Conservation (phyloP, 495 filamentous ascomycete species). For the Poronia punctata region DNA sequence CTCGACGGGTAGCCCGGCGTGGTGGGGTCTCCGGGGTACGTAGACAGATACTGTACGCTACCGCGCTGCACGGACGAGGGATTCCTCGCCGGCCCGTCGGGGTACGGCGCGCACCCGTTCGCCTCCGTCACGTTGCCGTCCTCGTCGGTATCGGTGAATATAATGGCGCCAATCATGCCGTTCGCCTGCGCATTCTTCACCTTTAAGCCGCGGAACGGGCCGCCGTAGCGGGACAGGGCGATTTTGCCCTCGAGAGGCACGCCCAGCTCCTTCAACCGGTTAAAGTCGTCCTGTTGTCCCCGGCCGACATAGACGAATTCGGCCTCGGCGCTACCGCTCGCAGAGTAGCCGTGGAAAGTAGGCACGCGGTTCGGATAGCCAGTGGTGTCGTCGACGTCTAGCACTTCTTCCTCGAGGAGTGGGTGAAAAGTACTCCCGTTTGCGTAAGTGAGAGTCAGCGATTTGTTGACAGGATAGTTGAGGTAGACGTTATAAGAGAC, state of each 20-base stretch:
- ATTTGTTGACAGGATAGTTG: conserved; percentile 73
- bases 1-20: conserved; percentile 90
- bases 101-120: conserved; percentile 70
- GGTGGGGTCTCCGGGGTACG: conserved; percentile 51
- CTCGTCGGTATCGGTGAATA: conserved; percentile 76
- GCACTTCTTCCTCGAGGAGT: conserved; percentile 66
- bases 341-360: conserved; percentile 85
- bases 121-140: conserved; percentile 70
- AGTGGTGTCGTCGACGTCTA: conserved; percentile 67
- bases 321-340: conserved; percentile 72
- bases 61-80: conserved; percentile 79
- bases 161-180: conserved; percentile 73
- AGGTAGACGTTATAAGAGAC: conserved; percentile 73
- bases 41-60: conserved; percentile 67
- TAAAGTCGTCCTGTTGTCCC: conserved; percentile 69
- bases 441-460: conserved; percentile 49
- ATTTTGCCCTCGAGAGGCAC: conserved; percentile 72
- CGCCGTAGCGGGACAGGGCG: conserved; percentile 71
- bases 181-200: conserved; percentile 78
- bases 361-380: conserved; percentile 63
- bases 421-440: conserved; percentile 62
- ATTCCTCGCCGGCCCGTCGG: conserved; percentile 72
- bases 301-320: conserved; percentile 67
- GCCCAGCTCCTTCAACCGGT: conserved; percentile 62
- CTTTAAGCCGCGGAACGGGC: conserved; percentile 74